Evolutionary conservation across 129 eudicot species (phyloP), one percentile per base, ranked within the genome.

Genomic region (Tagetes erecta): DNA sequence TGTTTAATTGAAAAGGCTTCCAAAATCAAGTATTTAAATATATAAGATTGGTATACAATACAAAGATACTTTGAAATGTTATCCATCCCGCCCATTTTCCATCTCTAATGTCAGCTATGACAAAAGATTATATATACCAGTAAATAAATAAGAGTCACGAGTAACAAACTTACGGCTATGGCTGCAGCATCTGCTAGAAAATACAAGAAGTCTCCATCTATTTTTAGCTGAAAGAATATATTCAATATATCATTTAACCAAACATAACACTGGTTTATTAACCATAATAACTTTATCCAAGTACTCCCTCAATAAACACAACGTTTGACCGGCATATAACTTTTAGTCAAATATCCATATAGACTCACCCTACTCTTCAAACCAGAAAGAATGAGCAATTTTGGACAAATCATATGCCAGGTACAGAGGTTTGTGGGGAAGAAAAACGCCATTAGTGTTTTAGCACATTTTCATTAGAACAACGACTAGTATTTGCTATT

Each of bases 181-280:
- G 85, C 99, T 44, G 92, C 96, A 76, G 99, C 99, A 88, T 95
- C 99, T 0, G 99, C 99, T 73, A 95, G 86, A 80, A 83, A 91
- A 83, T 88, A 95, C 80, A 95, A 77, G 86, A 95, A 95, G 78
- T 95, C 99, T 0, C 94, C 99, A 77, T 95, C 89, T 70, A 80
- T 84, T 70, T 56, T 80, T 47, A 95, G 93, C 99, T 95, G 90
- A 45, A 72, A 73, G 14, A 39, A 71, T 6, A 20, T 20, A 20
- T 0, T 20, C 27, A 20, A 20, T 20, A 63, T 63, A 47, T 47
- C 53, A 51, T 33, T 2, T 8, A 71, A 57, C 53, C 73, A 72
- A 58, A 20, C 27, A 20, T 64, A 50, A 40, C 35, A 13, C 50
- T 51, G 9, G 63, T 49, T 58, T 37, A 50, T 59, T 42, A 20